Conservation (phyloP, 176 grass and related monocot genomes). For the Poa annua region DNA sequence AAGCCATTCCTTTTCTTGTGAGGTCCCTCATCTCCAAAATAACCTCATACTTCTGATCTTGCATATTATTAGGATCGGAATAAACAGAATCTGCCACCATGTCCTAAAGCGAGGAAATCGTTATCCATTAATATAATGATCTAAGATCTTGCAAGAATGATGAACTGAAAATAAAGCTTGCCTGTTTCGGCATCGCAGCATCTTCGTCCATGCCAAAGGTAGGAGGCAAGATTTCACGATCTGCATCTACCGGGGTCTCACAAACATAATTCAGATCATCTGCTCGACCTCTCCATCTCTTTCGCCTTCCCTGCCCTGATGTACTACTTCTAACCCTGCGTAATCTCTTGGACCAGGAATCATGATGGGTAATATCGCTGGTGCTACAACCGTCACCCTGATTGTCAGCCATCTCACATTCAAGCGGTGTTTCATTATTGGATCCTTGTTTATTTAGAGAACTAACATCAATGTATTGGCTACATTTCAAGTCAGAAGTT, state of each 20-base stretch:
- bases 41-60: constrained; percentile 77
- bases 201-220: constrained; percentile 44
- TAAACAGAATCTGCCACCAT: constrained; percentile 32
- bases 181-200: constrained; percentile 46
- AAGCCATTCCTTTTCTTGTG: constrained; percentile 76
- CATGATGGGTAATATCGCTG: constrained; percentile 71
- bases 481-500: constrained; percentile 54
- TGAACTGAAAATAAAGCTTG: constrained; percentile 47
- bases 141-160: constrained; percentile 12
- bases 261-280: constrained; percentile 57
- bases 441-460: constrained; percentile 37
- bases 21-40: constrained; percentile 87
- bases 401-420: constrained; percentile 54
- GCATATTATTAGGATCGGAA: constrained; percentile 38
- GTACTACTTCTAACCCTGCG: constrained; percentile 76
- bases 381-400: constrained; percentile 80
- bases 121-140: constrained; percentile 19
- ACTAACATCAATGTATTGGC: constrained; percentile 53
- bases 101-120: constrained; percentile 50
- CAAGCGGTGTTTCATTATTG: constrained; percentile 57
- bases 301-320: constrained; percentile 68
- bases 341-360: constrained; percentile 72
- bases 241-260: constrained; percentile 43
- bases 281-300: constrained; percentile 89
- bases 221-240: constrained; percentile 35